These are phyloP conservation scores for Apiospora malaysiana DNA, from an alignment of 2,329 filamentous ascomycete species.

Conservation along the genomic window DNA sequence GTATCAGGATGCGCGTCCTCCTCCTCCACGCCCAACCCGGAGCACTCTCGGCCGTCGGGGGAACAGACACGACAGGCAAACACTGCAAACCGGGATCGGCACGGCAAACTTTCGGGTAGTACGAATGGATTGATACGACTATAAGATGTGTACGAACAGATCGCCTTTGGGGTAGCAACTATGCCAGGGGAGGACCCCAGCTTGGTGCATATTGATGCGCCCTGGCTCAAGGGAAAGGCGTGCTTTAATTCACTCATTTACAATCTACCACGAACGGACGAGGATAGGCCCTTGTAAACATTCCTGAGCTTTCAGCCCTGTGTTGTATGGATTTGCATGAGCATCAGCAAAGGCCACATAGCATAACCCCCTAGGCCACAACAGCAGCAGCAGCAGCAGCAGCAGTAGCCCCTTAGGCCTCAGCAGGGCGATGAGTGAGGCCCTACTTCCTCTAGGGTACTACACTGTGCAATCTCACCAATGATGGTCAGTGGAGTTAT, in stretches of 20 bases:
- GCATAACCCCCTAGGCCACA: no score
- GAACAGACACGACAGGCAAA: not conserved
- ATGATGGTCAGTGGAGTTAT: not conserved
- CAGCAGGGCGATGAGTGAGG: not conserved
- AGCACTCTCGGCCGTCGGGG: not conserved
- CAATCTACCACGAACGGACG: not conserved
- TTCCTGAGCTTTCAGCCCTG: not conserved
- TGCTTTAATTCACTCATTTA: conserved; percentile 6
- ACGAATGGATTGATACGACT: not conserved
- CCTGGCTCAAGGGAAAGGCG: not conserved
- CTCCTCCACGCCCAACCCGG: not conserved
- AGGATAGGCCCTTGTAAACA: not conserved
- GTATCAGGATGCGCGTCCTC: not conserved
- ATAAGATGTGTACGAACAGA: not conserved
- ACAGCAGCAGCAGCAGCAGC: no score
- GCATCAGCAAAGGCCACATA: not conserved
- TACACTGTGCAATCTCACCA: not conserved
- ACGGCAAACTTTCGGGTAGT: conserved; percentile 2
- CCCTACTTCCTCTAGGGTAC: not conserved
- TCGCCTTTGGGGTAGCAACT: not conserved
- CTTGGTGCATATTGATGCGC: not conserved
- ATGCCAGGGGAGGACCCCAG: not conserved
- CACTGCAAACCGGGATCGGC: not conserved
- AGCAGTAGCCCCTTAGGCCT: not conserved
- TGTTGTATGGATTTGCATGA: not conserved